phyloP scores from a whole-genome alignment of 306 rosid species.

The Biancaea sappan region DNA sequence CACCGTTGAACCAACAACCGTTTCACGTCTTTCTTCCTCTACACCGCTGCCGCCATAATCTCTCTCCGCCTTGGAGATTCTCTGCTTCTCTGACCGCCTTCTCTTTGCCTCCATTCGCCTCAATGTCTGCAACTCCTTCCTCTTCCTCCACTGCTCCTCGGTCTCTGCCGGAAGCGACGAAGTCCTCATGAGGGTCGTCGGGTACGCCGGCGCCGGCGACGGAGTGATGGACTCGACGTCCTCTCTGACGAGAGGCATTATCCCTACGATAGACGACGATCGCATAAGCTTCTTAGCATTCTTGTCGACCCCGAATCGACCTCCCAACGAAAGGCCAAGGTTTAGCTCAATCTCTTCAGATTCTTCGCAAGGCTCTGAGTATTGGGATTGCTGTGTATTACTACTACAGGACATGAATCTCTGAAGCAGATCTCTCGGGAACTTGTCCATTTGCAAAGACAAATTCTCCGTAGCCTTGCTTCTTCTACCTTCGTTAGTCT shows the following conservation, averaged over 20 bases:
- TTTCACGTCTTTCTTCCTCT: constrained; percentile 51
- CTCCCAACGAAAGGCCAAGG: constrained; percentile 92
- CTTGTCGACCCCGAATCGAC: constrained; percentile 86
- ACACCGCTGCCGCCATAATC: constrained; percentile 35
- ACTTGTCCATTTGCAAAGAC: constrained; percentile 51
- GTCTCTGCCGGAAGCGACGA: constrained; percentile 92
- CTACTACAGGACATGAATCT: constrained; percentile 50
- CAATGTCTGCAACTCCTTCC: constrained; percentile 89
- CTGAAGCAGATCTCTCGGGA: constrained; percentile 85
- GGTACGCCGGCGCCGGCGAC: constrained; percentile 32
- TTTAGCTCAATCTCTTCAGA: constrained; percentile 73
- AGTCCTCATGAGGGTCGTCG: constrained; percentile 50
- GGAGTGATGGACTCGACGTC: constrained; percentile 28
- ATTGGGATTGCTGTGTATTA: constrained; percentile 26
- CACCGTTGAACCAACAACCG: constrained; percentile 38
- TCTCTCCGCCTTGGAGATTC: constrained; percentile 50
- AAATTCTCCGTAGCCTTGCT: constrained; percentile 43
- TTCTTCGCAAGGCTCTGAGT: constrained; percentile 30
- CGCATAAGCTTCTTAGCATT: constrained; percentile 60
- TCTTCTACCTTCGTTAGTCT: constrained; percentile 51
- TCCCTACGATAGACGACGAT: constrained; percentile 75
- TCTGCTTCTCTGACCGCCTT: constrained; percentile 85
- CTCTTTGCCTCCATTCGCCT: constrained; percentile 91
- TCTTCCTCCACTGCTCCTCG: constrained; percentile 93
- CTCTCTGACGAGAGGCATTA: constrained; percentile 63